Conservation (phyloP, 2,329 filamentous ascomycete species). For the Orbilia brochopaga region DNA sequence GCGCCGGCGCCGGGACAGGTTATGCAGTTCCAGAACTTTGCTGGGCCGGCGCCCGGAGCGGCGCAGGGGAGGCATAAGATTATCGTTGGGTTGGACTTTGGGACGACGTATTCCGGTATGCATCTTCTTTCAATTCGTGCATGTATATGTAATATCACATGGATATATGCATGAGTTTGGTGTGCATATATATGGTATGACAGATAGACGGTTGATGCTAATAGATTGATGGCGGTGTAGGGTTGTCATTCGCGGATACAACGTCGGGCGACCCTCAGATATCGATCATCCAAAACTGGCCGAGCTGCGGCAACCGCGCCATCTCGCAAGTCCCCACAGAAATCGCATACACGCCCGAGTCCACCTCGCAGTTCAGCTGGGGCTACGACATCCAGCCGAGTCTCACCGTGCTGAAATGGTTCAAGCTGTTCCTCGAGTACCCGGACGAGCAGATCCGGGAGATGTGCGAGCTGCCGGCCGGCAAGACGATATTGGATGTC, state of each 20-base stretch:
- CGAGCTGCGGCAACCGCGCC: constrained; percentile 47
- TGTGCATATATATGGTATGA: neutral
- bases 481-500: constrained; percentile 50
- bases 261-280: constrained; percentile 49
- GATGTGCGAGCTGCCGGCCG: constrained; percentile 43
- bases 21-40: constrained; percentile 39
- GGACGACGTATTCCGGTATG: constrained; percentile 10
- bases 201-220: neutral
- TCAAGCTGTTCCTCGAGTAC: constrained; percentile 51
- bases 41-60: constrained; percentile 28
- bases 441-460: constrained; percentile 47
- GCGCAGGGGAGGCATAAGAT: constrained; percentile 43
- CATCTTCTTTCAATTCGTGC: neutral
- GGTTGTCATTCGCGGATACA: constrained; percentile 41
- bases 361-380: constrained; percentile 48
- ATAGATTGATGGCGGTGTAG: constrained; percentile 1
- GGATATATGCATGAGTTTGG: neutral
- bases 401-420: constrained; percentile 51
- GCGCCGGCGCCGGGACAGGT: constrained; percentile 26
- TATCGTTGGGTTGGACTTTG: constrained; percentile 21
- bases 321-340: constrained; percentile 51
- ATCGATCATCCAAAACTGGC: constrained; percentile 52
- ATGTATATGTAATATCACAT: neutral
- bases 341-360: constrained; percentile 48
- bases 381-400: constrained; percentile 52